Base-by-base conservation (phyloP, 805 yeast genomes). In the Pichia scutulata region DNA sequence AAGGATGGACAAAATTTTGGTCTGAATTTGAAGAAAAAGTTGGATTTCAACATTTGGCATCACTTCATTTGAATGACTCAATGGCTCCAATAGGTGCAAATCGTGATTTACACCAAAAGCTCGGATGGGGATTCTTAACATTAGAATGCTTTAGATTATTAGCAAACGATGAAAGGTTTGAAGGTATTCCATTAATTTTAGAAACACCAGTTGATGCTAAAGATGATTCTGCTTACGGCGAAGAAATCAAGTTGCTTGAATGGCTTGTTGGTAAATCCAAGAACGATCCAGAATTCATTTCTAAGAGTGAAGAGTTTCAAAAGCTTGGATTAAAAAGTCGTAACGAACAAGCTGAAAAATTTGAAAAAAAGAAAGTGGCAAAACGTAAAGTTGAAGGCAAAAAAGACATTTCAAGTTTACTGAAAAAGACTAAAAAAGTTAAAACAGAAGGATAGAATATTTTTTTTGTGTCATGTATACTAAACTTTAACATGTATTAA, bases 61-160 rank as follows among this genome's bases (percentile, higher is more conserved):
- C 95, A 0, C 76, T 93, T 45, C 99, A 93, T 69, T 69, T 93
- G 51, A 93, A 93, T 63, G 99, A 93, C 64, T 92, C 98, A 8
- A 90, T 92, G 69, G 95, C 95, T 4, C 98, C 98, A 2, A 65
- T 87, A 41, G 93, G 84, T 2, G 89, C 96, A 23, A 88, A 88
- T 59, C 76, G 95, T 55, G 99, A 93, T 66, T 75, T 92, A 49
- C 99, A 93, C 64, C 96, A 93, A 63, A 80, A 82, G 52, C 68
- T 93, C 39, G 99, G 99, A 1, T 73, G 79, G 56, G 99, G 99
- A 0, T 93, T 87, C 60, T 62, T 93, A 43, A 96, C 97, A 0
- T 71, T 93, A 43, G 96, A 92, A 57, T 80, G 84, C 14, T 93
- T 93, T 65, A 71, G 96, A 56, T 68, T 81, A 24, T 68, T 92